Percentiles rank a stretch among this genome's conserved stretches.
phyloP scores from a whole-genome alignment of 371 early-diverging fungal species.

The Mucor plumbeus region DNA sequence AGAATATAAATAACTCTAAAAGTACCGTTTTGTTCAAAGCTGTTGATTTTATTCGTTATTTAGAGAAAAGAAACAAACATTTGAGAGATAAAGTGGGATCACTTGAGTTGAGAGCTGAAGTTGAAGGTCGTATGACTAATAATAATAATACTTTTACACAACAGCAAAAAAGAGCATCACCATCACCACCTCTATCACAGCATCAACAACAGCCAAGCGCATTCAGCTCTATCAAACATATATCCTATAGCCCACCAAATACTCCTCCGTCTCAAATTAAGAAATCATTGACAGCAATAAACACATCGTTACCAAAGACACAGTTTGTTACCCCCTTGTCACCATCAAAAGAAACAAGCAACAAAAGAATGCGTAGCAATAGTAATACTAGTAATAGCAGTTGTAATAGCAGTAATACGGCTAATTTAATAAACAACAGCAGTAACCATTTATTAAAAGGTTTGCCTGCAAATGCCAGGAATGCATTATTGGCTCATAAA shows the following conservation, averaged over 20 bases:
- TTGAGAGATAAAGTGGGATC: conserved; percentile 53
- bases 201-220: not conserved
- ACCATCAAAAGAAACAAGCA: not conserved
- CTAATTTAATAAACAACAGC: not conserved
- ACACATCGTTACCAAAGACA: not conserved
- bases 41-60: conserved; percentile 52
- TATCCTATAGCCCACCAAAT: not conserved
- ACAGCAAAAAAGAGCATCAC: conserved; percentile 3
- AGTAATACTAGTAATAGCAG: not conserved
- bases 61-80: conserved; percentile 49
- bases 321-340: not conserved
- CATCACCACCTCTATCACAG: not conserved
- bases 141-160: not conserved
- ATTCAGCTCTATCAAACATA: not conserved
- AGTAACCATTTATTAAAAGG: conserved; percentile 14
- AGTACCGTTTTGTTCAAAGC: conserved; percentile 61
- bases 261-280: not conserved
- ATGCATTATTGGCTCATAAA: conserved; percentile 45
- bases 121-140: conserved; percentile 26
- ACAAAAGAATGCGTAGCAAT: not conserved
- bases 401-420: not conserved
- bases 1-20: conserved; percentile 60
- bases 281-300: not conserved
- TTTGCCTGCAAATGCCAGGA: conserved; percentile 27
- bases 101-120: conserved; percentile 50